Base-by-base conservation (phyloP, 225 moss, liverwort and hornwort species). In the Bryoerythrophyllum caledonicum region DNA sequence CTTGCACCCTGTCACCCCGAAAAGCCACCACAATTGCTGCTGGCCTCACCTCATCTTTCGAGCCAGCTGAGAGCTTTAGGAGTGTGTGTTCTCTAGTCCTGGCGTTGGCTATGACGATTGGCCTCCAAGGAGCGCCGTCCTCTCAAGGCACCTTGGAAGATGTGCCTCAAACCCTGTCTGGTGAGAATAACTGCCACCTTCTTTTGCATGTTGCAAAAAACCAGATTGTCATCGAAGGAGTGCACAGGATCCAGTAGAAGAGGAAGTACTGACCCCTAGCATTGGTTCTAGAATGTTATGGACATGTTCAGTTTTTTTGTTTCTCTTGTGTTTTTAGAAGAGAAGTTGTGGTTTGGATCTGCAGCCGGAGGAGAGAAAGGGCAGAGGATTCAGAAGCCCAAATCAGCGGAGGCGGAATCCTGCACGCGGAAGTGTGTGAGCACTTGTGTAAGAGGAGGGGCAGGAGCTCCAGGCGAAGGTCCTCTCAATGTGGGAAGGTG, bases 361-460 rank as follows among this genome's bases (percentile, higher is more conserved):
- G 23, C 30, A 63, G 26, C 84, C 94, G 87, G 91, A 75, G 87
- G 74, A 63, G 92, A 96, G 34, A 83, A 83, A 44, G 71, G 82
- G 4, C 92, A 87, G 30, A 84, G 92, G 70, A 94, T 96, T 56
- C 96, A 96, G 60, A 91, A 30, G 35, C 96, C 94, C 1, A 94
- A 94, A 54, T 92, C 94, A 7, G 79, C 75, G 28, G 91, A 94
- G 70, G 96, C 92, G 14, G 94, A 96, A 76, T 40, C 44, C 5
- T 96, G 94, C 78, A 94, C 94, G 3, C 88, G 86, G 40, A 96
- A 96, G 71, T 96, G 96, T 12, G 85, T 96, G 70, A 85, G 86
- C 4, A 96, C 96, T 10, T 96, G 96, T 63, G 84, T 96, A 20
- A 72, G 83, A 81, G 82, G 78, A 0, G 74, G 82, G 28, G 73